A percentile compares a stretch with the other conserved stretches of the same genome.
Evolutionary conservation across 192 early-diverging fungal genomes (phyloP).

Genomic region (Coemansia sp.): DNA sequence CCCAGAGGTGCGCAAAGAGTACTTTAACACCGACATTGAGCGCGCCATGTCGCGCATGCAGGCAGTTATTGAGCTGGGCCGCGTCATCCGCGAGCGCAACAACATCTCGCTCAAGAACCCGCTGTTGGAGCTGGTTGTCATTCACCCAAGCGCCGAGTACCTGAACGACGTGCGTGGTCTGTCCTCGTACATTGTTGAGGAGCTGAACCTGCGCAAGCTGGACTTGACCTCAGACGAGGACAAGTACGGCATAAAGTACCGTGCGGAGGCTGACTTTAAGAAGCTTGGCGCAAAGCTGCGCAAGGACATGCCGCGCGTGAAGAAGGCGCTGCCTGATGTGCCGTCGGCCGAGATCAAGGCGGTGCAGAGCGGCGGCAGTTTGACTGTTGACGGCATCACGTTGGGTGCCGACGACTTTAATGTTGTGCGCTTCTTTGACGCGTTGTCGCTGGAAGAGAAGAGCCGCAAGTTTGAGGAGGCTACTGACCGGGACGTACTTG

Average conservation of each 20-base stretch:
- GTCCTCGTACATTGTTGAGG: constrained; percentile 85
- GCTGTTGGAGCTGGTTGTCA: constrained; percentile 85
- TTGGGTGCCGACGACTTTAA: constrained; percentile 82
- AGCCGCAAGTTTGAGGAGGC: constrained; percentile 71
- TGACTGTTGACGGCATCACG: constrained; percentile 77
- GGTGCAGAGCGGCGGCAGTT: constrained; percentile 67
- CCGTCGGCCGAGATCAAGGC: constrained; percentile 75
- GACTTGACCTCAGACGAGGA: constrained; percentile 88
- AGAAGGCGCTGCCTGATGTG: constrained; percentile 76
- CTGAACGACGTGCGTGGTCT: constrained; percentile 83
- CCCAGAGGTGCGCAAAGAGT: constrained; percentile 89
- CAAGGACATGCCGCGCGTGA: constrained; percentile 85
- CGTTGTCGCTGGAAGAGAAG: constrained; percentile 42
- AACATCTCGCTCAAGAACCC: constrained; percentile 94
- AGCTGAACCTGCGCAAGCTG: constrained; percentile 88
- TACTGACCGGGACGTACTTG: constrained; percentile 77
- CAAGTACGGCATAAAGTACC: constrained; percentile 91
- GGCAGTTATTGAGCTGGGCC: constrained; percentile 92
- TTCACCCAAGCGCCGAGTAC: constrained; percentile 86
- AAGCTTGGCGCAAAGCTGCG: constrained; percentile 85
- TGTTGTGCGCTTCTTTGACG: constrained; percentile 84
- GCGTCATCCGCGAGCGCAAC: constrained; percentile 86
- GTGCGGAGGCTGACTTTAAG: constrained; percentile 86
- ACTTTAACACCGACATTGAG: constrained; percentile 96
- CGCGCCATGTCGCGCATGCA: constrained; percentile 94